Evolutionary conservation across 2,329 filamentous ascomycete species (phyloP).

Genomic region (Aspergillus costaricaensis): DNA sequence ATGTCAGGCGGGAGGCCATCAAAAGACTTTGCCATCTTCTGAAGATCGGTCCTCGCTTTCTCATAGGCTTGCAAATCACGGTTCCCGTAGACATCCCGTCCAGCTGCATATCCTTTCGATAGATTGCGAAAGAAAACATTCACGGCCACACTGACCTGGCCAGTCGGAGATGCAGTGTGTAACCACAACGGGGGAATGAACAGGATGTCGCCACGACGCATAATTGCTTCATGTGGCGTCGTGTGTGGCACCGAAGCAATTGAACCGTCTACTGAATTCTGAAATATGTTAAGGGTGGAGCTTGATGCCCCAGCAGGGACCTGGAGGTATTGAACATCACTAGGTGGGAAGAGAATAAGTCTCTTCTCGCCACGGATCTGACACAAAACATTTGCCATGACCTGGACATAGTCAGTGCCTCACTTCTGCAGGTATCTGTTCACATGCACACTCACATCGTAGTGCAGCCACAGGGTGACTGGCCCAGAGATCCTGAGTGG

Average conservation of each 20-base stretch:
- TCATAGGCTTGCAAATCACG: conserved; percentile 83
- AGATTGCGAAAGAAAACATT: conserved; percentile 85
- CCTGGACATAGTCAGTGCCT: conserved; percentile 46
- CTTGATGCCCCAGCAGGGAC: conserved; percentile 78
- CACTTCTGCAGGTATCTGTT: neutral
- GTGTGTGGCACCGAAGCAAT: conserved; percentile 61
- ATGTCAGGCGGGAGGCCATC: conserved; percentile 64
- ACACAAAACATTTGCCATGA: conserved; percentile 84
- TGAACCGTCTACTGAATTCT: conserved; percentile 42
- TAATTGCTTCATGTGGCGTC: conserved; percentile 65
- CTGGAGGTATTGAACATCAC: conserved; percentile 68
- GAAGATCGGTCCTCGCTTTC: conserved; percentile 72
- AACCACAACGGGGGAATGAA: conserved; percentile 84
- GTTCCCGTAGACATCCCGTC: conserved; percentile 85
- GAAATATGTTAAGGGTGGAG: conserved; percentile 73
- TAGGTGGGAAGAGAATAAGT: conserved; percentile 75
- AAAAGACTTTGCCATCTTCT: conserved; percentile 57
- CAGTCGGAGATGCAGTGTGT: conserved; percentile 60
- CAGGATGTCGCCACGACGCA: conserved; percentile 73
- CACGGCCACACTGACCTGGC: conserved; percentile 70
- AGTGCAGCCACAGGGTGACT: conserved; percentile 87
- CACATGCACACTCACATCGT: conserved; percentile 61
- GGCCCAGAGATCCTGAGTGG: conserved; percentile 76
- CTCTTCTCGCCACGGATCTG: conserved; percentile 74
- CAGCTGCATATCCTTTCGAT: conserved; percentile 66